Percentiles rank a stretch among this genome's conserved stretches.
These are phyloP conservation scores for Leccinum rimulosum DNA, from an alignment of 768 basidiomycete genomes.

Conservation along the genomic window DNA sequence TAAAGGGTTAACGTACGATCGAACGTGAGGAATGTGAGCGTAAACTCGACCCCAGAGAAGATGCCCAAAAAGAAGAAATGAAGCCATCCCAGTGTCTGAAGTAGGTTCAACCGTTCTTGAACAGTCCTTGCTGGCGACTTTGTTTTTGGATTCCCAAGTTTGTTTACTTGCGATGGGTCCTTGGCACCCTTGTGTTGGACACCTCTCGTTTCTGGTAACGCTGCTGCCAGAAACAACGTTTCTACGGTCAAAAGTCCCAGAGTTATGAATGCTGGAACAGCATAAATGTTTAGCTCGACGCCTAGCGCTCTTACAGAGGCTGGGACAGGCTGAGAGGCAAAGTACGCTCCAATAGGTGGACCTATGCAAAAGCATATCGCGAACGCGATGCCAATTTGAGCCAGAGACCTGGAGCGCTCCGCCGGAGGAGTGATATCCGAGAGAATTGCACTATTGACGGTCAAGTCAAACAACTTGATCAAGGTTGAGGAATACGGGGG, in stretches of 20 bases:
- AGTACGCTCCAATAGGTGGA: constrained; percentile 94
- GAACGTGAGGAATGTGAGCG: constrained; percentile 91
- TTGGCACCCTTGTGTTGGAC: constrained; percentile 26
- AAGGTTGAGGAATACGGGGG: background rate
- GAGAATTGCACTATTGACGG: constrained; percentile 71
- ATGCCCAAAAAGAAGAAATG: constrained; percentile 87
- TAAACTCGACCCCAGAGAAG: constrained; percentile 97
- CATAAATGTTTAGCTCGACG: constrained; percentile 82
- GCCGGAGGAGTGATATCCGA: constrained; percentile 84
- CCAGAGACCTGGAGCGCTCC: constrained; percentile 81
- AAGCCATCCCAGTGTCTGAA: constrained; percentile 59
- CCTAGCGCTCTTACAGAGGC: constrained; percentile 53
- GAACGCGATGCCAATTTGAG: constrained; percentile 94
- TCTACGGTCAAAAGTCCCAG: constrained; percentile 74
- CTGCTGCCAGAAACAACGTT: constrained; percentile 70
- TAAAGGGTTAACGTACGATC: constrained; percentile 54
- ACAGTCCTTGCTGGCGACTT: constrained; percentile 22
- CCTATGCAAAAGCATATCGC: constrained; percentile 92
- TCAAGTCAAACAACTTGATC: background rate
- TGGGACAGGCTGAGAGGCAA: constrained; percentile 82
- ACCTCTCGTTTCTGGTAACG: constrained; percentile 85
- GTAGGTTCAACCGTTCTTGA: constrained; percentile 52
- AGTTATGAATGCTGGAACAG: constrained; percentile 83
- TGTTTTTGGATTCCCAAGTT: constrained; percentile 10
- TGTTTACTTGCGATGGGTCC: constrained; percentile 21